A percentile compares a stretch with the other conserved stretches of the same genome.
These are phyloP conservation scores for Sequoiadendron giganteum DNA, from an alignment of 75 land plant species.

Conservation along the genomic window DNA sequence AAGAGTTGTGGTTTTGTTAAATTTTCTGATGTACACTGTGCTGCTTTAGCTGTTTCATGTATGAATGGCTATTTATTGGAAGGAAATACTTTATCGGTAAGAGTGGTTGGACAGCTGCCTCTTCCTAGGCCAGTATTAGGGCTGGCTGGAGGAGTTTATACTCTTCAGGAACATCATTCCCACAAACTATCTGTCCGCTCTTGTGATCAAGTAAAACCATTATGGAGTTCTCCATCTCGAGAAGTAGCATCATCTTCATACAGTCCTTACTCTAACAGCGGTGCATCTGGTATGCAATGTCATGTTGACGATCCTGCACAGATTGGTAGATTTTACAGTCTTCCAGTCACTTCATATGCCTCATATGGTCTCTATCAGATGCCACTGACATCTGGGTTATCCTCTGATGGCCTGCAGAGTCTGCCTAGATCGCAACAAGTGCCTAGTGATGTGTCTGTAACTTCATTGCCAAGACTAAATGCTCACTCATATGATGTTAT, in stretches of 20 bases:
- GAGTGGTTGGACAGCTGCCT: conserved; percentile 21
- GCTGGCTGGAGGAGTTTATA: neutral
- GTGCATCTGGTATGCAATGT: neutral
- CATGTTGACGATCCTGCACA: neutral
- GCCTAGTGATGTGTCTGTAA: neutral
- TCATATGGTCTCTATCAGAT: conserved; percentile 4
- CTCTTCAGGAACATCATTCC: neutral
- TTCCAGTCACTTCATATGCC: neutral
- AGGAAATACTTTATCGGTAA: conserved; percentile 34
- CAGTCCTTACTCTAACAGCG: neutral
- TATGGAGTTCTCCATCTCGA: neutral
- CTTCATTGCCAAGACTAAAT: neutral
- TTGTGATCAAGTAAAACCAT: neutral
- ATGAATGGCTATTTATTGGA: conserved; percentile 47
- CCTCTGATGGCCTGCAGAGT: neutral
- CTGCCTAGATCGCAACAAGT: neutral
- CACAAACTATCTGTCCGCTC: neutral
- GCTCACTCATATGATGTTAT: conserved; percentile 2
- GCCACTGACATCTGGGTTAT: neutral
- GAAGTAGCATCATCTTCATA: neutral
- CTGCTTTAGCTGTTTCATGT: conserved; percentile 26
- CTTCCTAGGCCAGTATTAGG: conserved; percentile 1
- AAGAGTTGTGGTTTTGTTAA: conserved; percentile 62
- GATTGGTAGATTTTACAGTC: neutral
- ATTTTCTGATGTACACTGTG: conserved; percentile 22